phyloP scores from a whole-genome alignment of 2,329 filamentous ascomycete species.

The Diplodia mutila region DNA sequence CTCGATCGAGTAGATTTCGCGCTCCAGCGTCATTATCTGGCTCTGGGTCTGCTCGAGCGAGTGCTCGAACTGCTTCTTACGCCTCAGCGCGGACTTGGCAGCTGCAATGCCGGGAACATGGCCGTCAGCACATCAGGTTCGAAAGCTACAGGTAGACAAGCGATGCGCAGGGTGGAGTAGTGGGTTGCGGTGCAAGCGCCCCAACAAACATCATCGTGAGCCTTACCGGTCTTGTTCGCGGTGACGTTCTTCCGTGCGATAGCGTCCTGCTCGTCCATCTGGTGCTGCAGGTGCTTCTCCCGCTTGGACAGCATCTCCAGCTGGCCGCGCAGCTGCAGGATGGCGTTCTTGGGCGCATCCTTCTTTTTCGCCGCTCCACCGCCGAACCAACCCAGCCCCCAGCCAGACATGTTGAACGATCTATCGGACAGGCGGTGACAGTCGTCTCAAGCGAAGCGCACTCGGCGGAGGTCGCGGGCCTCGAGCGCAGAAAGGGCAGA shows the following conservation, averaged over 20 bases:
- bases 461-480: background rate
- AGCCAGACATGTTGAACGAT: conserved; percentile 43
- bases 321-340: conserved; percentile 82
- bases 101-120: conserved; percentile 57
- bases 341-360: conserved; percentile 95
- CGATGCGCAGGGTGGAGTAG: background rate
- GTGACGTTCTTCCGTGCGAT: conserved; percentile 86
- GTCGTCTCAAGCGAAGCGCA: background rate
- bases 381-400: conserved; percentile 78
- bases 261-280: conserved; percentile 90
- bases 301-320: conserved; percentile 98
- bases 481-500: no score
- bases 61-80: conserved; percentile 94
- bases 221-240: conserved; percentile 86
- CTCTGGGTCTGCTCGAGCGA: conserved; percentile 86
- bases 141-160: background rate
- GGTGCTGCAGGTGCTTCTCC: conserved; percentile 85
- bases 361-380: conserved; percentile 84
- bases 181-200: no score
- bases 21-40: conserved; percentile 90
- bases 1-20: conserved; percentile 96
- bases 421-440: background rate
- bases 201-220: background rate
- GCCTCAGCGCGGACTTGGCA: conserved; percentile 84
- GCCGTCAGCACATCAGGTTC: background rate